Conservation (phyloP, 257 asterid species). For the Jacaranda copaia region DNA sequence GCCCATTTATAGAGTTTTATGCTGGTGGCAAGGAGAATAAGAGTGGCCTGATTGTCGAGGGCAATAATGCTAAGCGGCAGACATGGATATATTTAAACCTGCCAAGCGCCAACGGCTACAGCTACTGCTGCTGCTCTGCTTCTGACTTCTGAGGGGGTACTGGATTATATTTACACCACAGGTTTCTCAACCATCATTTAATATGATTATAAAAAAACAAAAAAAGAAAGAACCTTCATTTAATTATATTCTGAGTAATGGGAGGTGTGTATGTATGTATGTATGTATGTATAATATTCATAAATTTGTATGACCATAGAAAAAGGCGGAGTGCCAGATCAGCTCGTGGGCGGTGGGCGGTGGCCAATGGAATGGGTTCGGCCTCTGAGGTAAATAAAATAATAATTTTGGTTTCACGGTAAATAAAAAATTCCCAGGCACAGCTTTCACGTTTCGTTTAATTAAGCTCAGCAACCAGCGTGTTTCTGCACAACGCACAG, state of each 20-base stretch:
- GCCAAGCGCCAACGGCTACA: no score
- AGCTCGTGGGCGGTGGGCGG: constrained; percentile 13
- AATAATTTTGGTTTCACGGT: neutral
- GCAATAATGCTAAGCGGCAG: neutral
- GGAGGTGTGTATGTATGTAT: no score
- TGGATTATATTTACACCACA: constrained; percentile 6
- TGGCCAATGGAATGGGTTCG: neutral
- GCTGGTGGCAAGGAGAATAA: neutral
- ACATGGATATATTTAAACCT: neutral
- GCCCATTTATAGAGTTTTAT: neutral
- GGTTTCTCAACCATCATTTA: neutral
- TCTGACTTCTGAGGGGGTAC: neutral
- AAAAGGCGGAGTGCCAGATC: neutral
- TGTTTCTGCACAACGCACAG: neutral
- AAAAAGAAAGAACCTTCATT: no score
- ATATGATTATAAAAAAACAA: neutral
- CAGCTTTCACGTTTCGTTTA: constrained; percentile 38
- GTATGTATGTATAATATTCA: no score
- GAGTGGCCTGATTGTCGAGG: no score
- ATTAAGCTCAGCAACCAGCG: neutral
- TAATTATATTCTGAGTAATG: no score
- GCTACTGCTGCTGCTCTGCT: no score
- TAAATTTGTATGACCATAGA: neutral
- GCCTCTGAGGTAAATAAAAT: neutral
- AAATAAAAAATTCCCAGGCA: constrained; percentile 20